These are phyloP conservation scores for Elasticomyces elasticus DNA, from an alignment of 495 filamentous ascomycete species.

Conservation along the genomic window DNA sequence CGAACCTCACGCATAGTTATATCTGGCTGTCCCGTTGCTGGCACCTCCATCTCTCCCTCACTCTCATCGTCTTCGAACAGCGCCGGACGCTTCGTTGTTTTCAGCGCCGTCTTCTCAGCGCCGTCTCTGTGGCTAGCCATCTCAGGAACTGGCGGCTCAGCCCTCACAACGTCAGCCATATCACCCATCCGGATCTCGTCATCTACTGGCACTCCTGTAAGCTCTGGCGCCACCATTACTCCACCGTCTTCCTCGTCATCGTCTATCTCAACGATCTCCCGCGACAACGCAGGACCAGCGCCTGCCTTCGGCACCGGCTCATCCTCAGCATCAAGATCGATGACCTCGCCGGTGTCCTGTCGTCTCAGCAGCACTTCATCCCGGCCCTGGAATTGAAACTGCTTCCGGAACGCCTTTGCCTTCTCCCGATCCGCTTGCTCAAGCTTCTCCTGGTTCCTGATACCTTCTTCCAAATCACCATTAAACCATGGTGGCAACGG, in stretches of 20 bases:
- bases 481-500: slow-evolving; percentile 85
- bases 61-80: slow-evolving; percentile 3
- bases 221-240: background rate
- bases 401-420: slow-evolving; percentile 21
- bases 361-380: slow-evolving; percentile 36
- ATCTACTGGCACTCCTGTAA: slow-evolving; percentile 17
- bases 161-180: slow-evolving; percentile 32
- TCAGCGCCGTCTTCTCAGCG: background rate
- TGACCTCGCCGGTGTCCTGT: slow-evolving; percentile 26
- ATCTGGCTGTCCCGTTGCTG: background rate
- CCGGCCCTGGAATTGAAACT: slow-evolving; percentile 26
- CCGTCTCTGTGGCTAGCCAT: background rate
- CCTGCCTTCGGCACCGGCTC: background rate
- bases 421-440: slow-evolving; percentile 27
- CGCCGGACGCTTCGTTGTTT: background rate
- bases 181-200: slow-evolving; percentile 33
- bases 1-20: background rate
- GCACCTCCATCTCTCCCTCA: background rate
- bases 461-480: slow-evolving; percentile 31
- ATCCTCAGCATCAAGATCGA: slow-evolving; percentile 31
- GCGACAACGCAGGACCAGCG: slow-evolving; percentile 21
- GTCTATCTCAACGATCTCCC: slow-evolving; percentile 25
- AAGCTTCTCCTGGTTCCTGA: slow-evolving; percentile 29
- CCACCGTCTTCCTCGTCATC: slow-evolving; percentile 20
- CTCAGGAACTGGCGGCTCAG: slow-evolving; percentile 32